Evolutionary conservation across 257 asterid species (phyloP), one percentile per base, ranked within the genome.

Genomic region (Buddleja alternifolia): DNA sequence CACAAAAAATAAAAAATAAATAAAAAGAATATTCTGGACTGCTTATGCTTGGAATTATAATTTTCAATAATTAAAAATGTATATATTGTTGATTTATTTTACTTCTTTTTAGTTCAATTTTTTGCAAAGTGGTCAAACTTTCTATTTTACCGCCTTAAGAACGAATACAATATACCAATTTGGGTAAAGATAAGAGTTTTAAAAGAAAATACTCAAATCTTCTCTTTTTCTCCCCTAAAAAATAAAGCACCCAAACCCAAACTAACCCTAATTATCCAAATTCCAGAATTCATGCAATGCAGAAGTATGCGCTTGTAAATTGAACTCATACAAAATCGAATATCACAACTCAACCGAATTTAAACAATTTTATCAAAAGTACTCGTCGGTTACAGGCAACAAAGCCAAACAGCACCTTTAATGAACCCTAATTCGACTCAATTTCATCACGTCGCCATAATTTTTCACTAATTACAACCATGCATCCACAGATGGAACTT

Each of bases 361-460:
- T 36, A 6, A 10, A 53, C 37, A 67, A 23, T 37, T 8, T 15
- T 10, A 47, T 0, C 11, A 44, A 25, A 71, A 42, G 12, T 3
- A 10, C 63, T n/a, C 69, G 54, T 34, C 21, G 45, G 50, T 54
- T 12, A 36, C 50, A 46, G 23, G 52, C 40, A 51, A 68, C 69
- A 60, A 37, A 63, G 55, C 55, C 65, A 36, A 47, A 16, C 17
- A 39, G n/a, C 67, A 39, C 61, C 69, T 32, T 1, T 14, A 67
- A 53, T 20, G 77, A 80, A 73, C 82, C 85, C 84, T 80, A 80
- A 75, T 73, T 73, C 72, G 71, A 45, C 66, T 72, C 74, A 66
- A 74, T 56, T 34, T 29, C 40, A 70, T 9, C 72, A 55, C 63
- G 52, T 16, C 42, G 21, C 39, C 78, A 46, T 41, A 69, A 70